Base-by-base conservation (phyloP, 148 eudicot species). In the Dianthus caryophyllus region DNA sequence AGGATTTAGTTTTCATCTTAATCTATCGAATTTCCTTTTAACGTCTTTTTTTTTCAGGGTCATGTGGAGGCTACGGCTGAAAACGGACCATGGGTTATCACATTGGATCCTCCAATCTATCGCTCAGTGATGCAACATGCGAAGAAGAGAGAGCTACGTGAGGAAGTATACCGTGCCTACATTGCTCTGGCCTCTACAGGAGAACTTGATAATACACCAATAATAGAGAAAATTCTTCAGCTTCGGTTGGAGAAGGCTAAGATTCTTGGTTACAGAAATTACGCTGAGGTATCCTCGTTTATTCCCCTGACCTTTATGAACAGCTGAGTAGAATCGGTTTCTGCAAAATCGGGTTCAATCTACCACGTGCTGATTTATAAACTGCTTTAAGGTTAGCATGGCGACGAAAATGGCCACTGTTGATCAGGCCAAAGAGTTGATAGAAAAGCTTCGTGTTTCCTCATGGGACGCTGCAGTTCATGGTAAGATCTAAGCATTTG, bases 331-430 rank as follows among this genome's bases (percentile, higher is more conserved):
- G 39, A 33, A 5, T 1, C 11, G 12, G 11, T 41, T 9, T 41
- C 11, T 9, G 44, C 10, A 41, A 41, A 41, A 41, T 41, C 44
- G 12, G 12, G 6, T 9, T 41, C 10, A 6, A 9, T 41, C 5
- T 6, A 41, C 44, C 10, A 1, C 10, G 11, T 41, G 10, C 44
- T 41, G 44, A 41, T 41, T 41, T 6, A 3, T 41, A 13, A 31
- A 31, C n/a, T 20, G 11, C 0, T 33, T 33, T 49, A 77, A 89
- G 96, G 90, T 89, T 53, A 89, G 96, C 78, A 87, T 89, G 96
- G 92, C 87, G 56, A 83, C 84, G 71, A 89, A 87, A 80, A 89
- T 89, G 96, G 96, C 96, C 41, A 85, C 87, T 68, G 83, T 87
- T 69, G 88, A 84, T 36, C 85, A 80, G 80, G 96, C 85, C 65